Base-by-base conservation (phyloP, 176 grass and related monocot genomes). In the Oryza meyeriana region DNA sequence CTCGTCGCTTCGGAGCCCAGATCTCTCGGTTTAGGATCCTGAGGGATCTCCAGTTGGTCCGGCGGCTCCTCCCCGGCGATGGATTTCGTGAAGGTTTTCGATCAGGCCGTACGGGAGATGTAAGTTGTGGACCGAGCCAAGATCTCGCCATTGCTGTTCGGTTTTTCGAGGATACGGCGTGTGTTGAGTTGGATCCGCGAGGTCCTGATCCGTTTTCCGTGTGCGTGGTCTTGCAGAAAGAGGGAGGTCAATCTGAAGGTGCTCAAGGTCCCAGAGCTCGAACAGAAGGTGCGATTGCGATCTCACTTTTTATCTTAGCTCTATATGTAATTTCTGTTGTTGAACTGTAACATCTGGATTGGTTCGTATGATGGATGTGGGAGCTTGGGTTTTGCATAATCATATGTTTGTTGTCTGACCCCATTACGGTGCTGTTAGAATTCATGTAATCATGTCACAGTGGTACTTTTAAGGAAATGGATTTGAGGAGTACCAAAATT, bases 231-330 rank as follows among this genome's bases (percentile, higher is more conserved):
- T 83, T 84, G 72, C 89, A 99, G 93, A 79, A 99, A 99, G 82
- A 88, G 97, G 77, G 97, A 99, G 91, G 97, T 99, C 29, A 99
- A 99, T 96, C 83, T 99, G 58, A 99, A 96, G 74, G 97, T 99
- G 80, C 97, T 99, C 85, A 99, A 99, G 87, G 93, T 99, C n/a
- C 97, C 97, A 10, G 97, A 99, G 80, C 88, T 95, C 31, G 97
- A 99, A 85, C 97, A 99, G 76, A 96, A 99, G 97, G 97, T 99
- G 78, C 69, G 88, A 74, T 87, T 99, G 74, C 69, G 88, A 71
- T 87, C 71, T 86, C n/a, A 40, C 72, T 16, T 75, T 33, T 77
- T 77, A 88, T 91, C 81, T 89, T 76, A 38, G 64, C 64, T 77
- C 8, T 1, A 13, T 47, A 4, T 47, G 22, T 24, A 9, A 4